Base-by-base conservation (phyloP, 2,329 filamentous ascomycete genomes). In the Colletotrichum aenigma region DNA sequence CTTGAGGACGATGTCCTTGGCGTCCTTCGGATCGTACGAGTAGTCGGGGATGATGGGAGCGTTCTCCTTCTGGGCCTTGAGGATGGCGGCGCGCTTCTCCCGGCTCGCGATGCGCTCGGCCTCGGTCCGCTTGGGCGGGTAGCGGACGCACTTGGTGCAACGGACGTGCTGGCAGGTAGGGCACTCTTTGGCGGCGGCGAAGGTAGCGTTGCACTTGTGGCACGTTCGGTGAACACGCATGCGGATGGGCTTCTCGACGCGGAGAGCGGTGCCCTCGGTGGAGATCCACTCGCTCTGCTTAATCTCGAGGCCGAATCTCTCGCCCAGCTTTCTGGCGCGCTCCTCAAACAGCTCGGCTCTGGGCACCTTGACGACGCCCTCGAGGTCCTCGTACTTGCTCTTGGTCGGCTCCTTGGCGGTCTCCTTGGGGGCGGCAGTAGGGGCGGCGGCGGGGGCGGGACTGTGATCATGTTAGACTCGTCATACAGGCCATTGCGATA, bases 161-260 rank as follows among this genome's bases (percentile, higher is more conserved):
- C 95, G 92, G 62, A 88, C 88, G 85, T 98, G 96, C 79, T 94
- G 90, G 86, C 96, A 98, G 78, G 91, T 91, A 78, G 89, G 84
- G 85, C 96, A 98, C 75, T 93, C 88, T 85, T 93, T 95, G 80
- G 93, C 91, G 24, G 90, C 84, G 71, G 94, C 93, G 83, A 96
- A 98, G 28, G 91, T 90, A 16, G 93, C 91, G 74, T 93, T 91
- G 87, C 96, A 98, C 79, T 91, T 89, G 85, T 98, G 96, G 84
- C 96, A 98, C 77, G 91, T 93, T 79, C 93, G 91, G 83, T 94
- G 94, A 69, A 96, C 91, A 70, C 94, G 92, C 90, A 96, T 94
- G 74, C 94, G 92, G 78, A 95, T 94, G 15, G 93, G 90, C 86
- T 94, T 95, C 83, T 95, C 92, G 70, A 94, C 90, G 58, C 94